phyloP scores from a whole-genome alignment of 495 filamentous ascomycete species.

The Parathielavia appendiculata region DNA sequence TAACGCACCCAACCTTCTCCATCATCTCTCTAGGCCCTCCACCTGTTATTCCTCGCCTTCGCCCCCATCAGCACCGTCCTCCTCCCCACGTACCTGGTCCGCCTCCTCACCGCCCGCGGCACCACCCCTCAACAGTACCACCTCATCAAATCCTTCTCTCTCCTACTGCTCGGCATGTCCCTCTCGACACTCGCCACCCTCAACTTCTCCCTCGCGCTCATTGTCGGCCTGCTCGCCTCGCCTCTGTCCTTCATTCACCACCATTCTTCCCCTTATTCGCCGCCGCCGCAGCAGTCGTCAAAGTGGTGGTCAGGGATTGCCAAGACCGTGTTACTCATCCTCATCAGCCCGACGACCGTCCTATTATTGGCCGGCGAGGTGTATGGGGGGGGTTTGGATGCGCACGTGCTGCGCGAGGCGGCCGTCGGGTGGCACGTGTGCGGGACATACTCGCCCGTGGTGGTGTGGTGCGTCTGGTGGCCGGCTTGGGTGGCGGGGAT shows the following conservation, averaged over 20 bases:
- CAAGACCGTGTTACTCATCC: slow-evolving; percentile 43
- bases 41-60: slow-evolving; percentile 53
- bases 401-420: slow-evolving; percentile 62
- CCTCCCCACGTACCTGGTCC: slow-evolving; percentile 55
- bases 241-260: slow-evolving; percentile 68
- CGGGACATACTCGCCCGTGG: slow-evolving; percentile 82
- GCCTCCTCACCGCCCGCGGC: slow-evolving; percentile 43
- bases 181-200: slow-evolving; percentile 90
- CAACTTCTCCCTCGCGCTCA: slow-evolving; percentile 88
- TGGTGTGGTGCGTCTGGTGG: slow-evolving; percentile 99
- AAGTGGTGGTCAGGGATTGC: too few relatives aligned
- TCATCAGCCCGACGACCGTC: slow-evolving; percentile 62
- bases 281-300: too few relatives aligned
- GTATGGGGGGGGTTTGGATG: slow-evolving; percentile 44
- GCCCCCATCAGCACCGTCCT: slow-evolving; percentile 52
- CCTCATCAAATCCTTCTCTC: slow-evolving; percentile 84
- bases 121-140: slow-evolving; percentile 60
- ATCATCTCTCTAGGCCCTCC: slow-evolving; percentile 46
- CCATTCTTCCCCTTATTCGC: slow-evolving; percentile 29
- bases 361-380: slow-evolving; percentile 50
- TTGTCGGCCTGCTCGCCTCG: slow-evolving; percentile 70
- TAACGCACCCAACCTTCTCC: neutral
- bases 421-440: slow-evolving; percentile 88
- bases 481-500: slow-evolving; percentile 77
- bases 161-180: slow-evolving; percentile 84